Conservation (phyloP, 345 rosid species). For the Draba incana region DNA sequence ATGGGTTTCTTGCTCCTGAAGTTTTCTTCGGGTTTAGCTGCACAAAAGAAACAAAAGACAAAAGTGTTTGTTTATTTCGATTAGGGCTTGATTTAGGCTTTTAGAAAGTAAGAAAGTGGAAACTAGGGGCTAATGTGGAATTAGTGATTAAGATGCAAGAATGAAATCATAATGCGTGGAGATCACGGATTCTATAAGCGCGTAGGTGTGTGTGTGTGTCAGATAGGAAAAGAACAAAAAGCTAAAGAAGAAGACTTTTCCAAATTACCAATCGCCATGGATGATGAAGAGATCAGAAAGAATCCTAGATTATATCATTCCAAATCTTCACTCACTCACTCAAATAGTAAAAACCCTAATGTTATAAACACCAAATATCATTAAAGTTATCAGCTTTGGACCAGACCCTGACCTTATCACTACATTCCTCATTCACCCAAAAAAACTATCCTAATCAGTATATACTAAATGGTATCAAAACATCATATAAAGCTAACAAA, state of each 20-base stretch:
- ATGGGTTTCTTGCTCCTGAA: slow-evolving; percentile 59
- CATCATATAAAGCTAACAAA: neutral
- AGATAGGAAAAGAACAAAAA: slow-evolving; percentile 34
- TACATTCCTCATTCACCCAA: neutral
- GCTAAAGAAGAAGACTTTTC: slow-evolving; percentile 40
- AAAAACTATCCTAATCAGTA: neutral
- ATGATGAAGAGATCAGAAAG: slow-evolving; percentile 34
- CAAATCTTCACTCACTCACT: slow-evolving; percentile 21
- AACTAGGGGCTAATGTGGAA: slow-evolving; percentile 33
- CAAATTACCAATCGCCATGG: slow-evolving; percentile 35
- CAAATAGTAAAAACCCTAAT: slow-evolving; percentile 23
- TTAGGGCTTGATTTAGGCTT: neutral
- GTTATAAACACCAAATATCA: neutral
- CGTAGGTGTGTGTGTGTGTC: slow-evolving; percentile 16
- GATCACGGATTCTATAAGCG: neutral
- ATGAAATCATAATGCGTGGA: slow-evolving; percentile 34
- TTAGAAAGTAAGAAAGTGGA: slow-evolving; percentile 23
- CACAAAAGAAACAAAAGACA: slow-evolving; percentile 11
- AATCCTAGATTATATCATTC: slow-evolving; percentile 34
- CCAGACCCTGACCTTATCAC: neutral
- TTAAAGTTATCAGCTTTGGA: slow-evolving; percentile 18
- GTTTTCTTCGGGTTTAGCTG: slow-evolving; percentile 63
- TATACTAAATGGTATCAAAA: neutral
- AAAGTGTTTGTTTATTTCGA: neutral
- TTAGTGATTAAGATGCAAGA: slow-evolving; percentile 30